A percentile compares a stretch with the other conserved stretches of the same genome.
These are phyloP conservation scores for Rubia tinctorum DNA, from an alignment of 305 asterid species.

Conservation along the genomic window DNA sequence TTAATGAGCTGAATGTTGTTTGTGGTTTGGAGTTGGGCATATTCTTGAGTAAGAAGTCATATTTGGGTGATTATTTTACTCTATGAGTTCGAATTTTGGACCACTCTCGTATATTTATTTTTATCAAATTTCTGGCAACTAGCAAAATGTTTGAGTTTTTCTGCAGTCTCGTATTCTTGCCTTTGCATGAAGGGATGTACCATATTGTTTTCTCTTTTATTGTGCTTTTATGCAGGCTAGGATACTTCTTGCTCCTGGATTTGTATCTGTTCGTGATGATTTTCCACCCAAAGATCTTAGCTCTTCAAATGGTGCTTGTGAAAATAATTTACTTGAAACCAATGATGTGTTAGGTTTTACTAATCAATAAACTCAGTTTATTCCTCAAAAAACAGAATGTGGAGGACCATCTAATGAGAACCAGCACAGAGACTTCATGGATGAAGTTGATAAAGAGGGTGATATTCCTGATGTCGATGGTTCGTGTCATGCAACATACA, in stretches of 20 bases:
- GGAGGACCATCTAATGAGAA: slow-evolving; percentile 29
- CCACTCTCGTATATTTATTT: background rate
- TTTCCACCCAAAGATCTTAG: too few relatives aligned
- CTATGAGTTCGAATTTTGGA: background rate
- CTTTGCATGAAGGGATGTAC: background rate
- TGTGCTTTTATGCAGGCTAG: too few relatives aligned
- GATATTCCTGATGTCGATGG: slow-evolving; percentile 62
- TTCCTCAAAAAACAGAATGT: slow-evolving; percentile 31
- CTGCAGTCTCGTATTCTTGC: background rate
- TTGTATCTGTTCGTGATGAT: too few relatives aligned
- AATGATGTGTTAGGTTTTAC: slow-evolving; percentile 14
- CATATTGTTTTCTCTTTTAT: background rate
- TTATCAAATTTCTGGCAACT: background rate
- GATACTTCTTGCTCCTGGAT: too few relatives aligned
- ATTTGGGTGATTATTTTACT: background rate
- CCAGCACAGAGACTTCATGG: slow-evolving; percentile 28
- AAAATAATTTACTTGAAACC: too few relatives aligned
- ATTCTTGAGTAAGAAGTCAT: background rate
- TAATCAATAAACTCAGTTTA: slow-evolving; percentile 18
- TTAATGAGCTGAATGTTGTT: too few relatives aligned
- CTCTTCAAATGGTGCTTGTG: too few relatives aligned
- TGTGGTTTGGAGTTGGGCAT: too few relatives aligned
- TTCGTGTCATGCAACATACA: slow-evolving; percentile 81
- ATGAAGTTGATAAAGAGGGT: slow-evolving; percentile 60
- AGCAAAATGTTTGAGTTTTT: background rate